Evolutionary conservation across 805 yeast genomes (phyloP), one percentile per base, ranked within the genome.

Genomic region (Cyberlindnera suaveolens): DNA sequence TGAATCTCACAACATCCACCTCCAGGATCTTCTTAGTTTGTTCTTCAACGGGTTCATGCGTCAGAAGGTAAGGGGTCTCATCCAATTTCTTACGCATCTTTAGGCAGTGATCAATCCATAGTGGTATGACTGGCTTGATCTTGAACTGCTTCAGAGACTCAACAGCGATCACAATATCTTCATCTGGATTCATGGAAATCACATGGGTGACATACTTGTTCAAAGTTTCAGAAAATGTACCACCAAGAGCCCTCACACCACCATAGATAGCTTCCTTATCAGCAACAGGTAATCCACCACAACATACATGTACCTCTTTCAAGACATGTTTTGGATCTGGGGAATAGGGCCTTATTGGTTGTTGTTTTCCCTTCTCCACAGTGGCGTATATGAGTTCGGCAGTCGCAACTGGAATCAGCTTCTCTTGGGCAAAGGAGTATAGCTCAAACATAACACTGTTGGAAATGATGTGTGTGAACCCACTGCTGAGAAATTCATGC

Each of bases 201-300:
- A 88, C 70, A 67, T 91, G 97, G 0, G 96, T 86, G 1, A 95
- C 85, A 49, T 74, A 75, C 41, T 74, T 74, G 8, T 87, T 80
- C 27, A 90, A 66, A 15, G 56, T 52, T 46, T 82, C 83, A 34
- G 77, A 65, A 54, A 70, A 79, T 30, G 76, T 80, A 3, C 96
- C 98, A 2, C 97, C 98, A 46, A 85, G 71, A 1, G 85, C 80
- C 17, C 75, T 63, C 1, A 66, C 82, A 0, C 84, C 86, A 6
- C 80, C 81, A 49, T 78, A 74, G 14, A 86, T 70, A n/a, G 76
- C 77, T 43, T 81, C 90, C 38, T 75, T 71, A 48, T 82, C 88
- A 4, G 78, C 78, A 2, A 66, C 66, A 0, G 81, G 71, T 20
- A 78, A 60, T 23, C 77, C 75, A 7, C 85, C 78, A 13, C 78